Base-by-base conservation (phyloP, 768 basidiomycete genomes). In the Boletus pseudo-olivaceus region DNA sequence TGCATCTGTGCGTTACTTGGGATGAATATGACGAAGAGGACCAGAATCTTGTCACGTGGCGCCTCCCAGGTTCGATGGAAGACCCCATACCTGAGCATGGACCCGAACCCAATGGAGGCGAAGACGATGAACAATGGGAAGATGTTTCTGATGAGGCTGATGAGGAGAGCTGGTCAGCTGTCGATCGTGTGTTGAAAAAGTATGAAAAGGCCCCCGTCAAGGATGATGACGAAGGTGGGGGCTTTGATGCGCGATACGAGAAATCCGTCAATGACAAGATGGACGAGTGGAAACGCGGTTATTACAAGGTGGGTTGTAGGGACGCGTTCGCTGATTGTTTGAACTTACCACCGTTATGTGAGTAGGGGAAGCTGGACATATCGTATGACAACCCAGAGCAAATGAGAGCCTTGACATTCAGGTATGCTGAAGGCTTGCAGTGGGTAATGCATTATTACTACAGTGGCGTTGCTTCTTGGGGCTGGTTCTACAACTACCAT, bases 381-480 rank as follows among this genome's bases (percentile, higher is more conserved):
- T 84, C 84, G 9, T 90, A 82, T 57, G 80, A 89, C 56, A 71
- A 88, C 61, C 78, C 83, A 6, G 76, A 86, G 58, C 77, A 82
- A 47, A 82, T 94, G 78, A 76, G 79, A 26, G 76, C 84, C 45
- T 75, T 99, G 50, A 78, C 82, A 12, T 94, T 79, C 65, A 81
- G 83, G 53, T 99, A 97, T 68, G 82, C 91, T 17, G 92, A 98
- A 67, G 97, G 97, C 1, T 72, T 99, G 57, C 97, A 99, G 66
- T 98, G 96, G 97, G 93, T 98, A 32, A 90, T 99, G 88, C 90
- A 93, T 67, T 99, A 99, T 71, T 99, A 99, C 69, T 98, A 98
- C 70, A 84, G 89, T 57, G 97, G 97, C 6, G 94, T 98, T 17
- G 90, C 93, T 6, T 95, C 93, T 15, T 99, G 97, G 97, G 82